These are phyloP conservation scores for Kodamaea sp. DNA, from an alignment of 1,139 yeast genomes.

Conservation along the genomic window DNA sequence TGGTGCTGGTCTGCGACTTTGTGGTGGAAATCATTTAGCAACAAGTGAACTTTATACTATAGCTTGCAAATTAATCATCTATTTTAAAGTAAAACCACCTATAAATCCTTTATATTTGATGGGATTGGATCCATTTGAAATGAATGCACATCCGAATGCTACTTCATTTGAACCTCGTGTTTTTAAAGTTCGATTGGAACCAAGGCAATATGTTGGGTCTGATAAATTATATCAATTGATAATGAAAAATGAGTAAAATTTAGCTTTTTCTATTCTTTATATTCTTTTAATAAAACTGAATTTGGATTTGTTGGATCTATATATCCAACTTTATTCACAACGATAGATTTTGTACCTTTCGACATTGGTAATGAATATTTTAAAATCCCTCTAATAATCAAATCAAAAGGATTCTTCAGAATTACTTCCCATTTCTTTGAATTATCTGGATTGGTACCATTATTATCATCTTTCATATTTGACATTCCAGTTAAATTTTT, in stretches of 20 bases:
- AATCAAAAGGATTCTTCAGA: slow-evolving; percentile 78
- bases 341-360: slow-evolving; percentile 51
- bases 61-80: slow-evolving; percentile 29
- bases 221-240: slow-evolving; percentile 9
- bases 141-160: slow-evolving; percentile 48
- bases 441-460: slow-evolving; percentile 27
- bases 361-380: slow-evolving; percentile 72
- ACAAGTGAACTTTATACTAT: slow-evolving; percentile 55
- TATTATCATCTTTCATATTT: slow-evolving; percentile 10
- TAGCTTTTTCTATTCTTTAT: slow-evolving; percentile 1
- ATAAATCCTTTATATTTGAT: slow-evolving; percentile 23
- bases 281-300: slow-evolving; percentile 3
- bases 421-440: slow-evolving; percentile 71
- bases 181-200: slow-evolving; percentile 34
- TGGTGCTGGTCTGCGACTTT: slow-evolving; percentile 69
- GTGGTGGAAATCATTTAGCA: slow-evolving; percentile 64
- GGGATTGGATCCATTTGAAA: slow-evolving; percentile 47
- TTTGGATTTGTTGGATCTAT: slow-evolving; percentile 47
- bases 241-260: slow-evolving; percentile 1
- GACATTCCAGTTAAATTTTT: slow-evolving; percentile 45
- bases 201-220: slow-evolving; percentile 8
- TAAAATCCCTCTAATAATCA: slow-evolving; percentile 79
- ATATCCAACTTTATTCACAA: slow-evolving; percentile 57
- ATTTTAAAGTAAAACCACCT: slow-evolving; percentile 43
- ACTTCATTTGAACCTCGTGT: slow-evolving; percentile 58